A percentile compares a stretch with the other conserved stretches of the same genome.
These are phyloP conservation scores for Clarireedia sp. DNA, from an alignment of 2,329 filamentous ascomycete genomes.

Conservation along the genomic window DNA sequence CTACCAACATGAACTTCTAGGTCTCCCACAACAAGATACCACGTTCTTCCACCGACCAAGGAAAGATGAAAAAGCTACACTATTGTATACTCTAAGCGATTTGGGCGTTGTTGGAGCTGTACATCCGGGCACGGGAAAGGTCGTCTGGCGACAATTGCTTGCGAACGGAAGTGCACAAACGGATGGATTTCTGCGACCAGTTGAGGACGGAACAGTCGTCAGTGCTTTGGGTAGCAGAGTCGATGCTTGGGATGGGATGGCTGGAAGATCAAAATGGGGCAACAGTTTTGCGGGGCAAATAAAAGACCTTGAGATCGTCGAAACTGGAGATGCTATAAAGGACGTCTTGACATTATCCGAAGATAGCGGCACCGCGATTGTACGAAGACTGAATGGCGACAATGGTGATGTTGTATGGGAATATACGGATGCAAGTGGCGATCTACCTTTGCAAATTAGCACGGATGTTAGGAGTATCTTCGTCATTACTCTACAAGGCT, in stretches of 20 bases:
- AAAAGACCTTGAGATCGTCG: constrained; percentile 67
- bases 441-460: constrained; percentile 67
- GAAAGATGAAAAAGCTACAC: constrained; percentile 71
- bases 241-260: constrained; percentile 74
- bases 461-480: constrained; percentile 64
- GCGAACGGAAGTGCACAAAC: constrained; percentile 34
- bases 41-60: constrained; percentile 93
- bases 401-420: constrained; percentile 75
- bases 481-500: constrained; percentile 66
- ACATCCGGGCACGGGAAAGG: constrained; percentile 74
- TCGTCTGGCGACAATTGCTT: constrained; percentile 83
- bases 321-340: constrained; percentile 50
- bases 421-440: constrained; percentile 58
- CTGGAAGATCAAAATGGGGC: constrained; percentile 73
- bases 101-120: constrained; percentile 77
- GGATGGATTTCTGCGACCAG: constrained; percentile 52
- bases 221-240: constrained; percentile 64
- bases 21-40: constrained; percentile 69
- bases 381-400: constrained; percentile 65
- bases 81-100: constrained; percentile 87
- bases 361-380: constrained; percentile 45
- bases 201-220: constrained; percentile 70
- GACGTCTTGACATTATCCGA: constrained; percentile 64
- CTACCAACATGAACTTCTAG: constrained; percentile 85
- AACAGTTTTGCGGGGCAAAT: constrained; percentile 50